Evolutionary conservation across 2,329 filamentous ascomycete species (phyloP).

Genomic region (Phoma sp.): DNA sequence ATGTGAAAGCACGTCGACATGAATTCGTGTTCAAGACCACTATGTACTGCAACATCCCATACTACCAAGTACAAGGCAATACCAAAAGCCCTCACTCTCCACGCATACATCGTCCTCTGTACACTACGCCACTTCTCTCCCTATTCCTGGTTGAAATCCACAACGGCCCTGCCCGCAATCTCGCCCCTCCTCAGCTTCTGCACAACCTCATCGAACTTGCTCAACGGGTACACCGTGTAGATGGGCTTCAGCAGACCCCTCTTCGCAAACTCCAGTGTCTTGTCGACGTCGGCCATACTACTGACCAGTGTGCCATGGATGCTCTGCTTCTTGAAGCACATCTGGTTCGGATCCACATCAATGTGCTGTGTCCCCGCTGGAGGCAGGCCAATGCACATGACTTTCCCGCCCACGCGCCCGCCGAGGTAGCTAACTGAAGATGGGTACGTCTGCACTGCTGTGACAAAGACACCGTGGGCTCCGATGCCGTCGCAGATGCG

Average conservation of each 20-base stretch:
- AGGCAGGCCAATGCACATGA: conserved; percentile 60
- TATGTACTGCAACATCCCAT: neutral
- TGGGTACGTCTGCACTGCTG: conserved; percentile 44
- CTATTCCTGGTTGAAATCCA: conserved; percentile 58
- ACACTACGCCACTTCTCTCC: neutral
- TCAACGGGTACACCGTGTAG: conserved; percentile 56
- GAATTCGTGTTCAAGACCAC: neutral
- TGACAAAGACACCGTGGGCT: conserved; percentile 50
- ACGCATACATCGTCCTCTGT: conserved; percentile 7
- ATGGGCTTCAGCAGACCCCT: conserved; percentile 59
- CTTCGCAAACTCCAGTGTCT: conserved; percentile 56
- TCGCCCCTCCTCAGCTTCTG: conserved; percentile 58
- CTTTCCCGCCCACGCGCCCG: conserved; percentile 55
- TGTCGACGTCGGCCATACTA: conserved; percentile 56
- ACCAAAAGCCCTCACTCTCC: neutral
- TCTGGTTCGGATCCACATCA: conserved; percentile 43
- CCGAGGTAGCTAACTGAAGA: conserved; percentile 46
- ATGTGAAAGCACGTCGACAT: conserved; percentile 7
- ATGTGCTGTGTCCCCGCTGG: conserved; percentile 39
- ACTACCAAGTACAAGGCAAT: neutral
- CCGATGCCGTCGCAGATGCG: conserved; percentile 45
- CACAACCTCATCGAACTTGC: conserved; percentile 58
- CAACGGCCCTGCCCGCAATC: conserved; percentile 60
- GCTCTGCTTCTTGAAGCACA: conserved; percentile 46
- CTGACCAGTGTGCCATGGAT: conserved; percentile 52